These are phyloP conservation scores for Amanita phalloides DNA, from an alignment of 768 basidiomycete species.

Conservation along the genomic window DNA sequence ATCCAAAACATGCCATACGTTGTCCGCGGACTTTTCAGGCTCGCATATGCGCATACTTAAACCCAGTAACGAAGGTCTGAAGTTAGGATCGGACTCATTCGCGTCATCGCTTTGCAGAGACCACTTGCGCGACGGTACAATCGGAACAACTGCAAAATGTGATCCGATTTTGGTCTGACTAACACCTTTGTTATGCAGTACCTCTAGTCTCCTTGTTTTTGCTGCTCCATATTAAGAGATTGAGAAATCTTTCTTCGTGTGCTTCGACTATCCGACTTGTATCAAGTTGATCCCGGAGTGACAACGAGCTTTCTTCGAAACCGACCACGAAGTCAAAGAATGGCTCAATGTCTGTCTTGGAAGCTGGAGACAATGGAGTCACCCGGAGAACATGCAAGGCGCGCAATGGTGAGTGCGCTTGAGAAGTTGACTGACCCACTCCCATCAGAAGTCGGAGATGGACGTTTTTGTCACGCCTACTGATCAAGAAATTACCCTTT, in stretches of 20 bases:
- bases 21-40: constrained; percentile 80
- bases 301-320: constrained; percentile 59
- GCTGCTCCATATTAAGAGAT: constrained; percentile 76
- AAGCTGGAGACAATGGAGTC: constrained; percentile 82
- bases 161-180: constrained; percentile 3
- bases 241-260: constrained; percentile 62
- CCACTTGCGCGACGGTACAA: constrained; percentile 84
- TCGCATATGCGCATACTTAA: constrained; percentile 90
- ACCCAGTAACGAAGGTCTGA: constrained; percentile 85
- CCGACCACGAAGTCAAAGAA: constrained; percentile 98
- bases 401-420: constrained; percentile 40
- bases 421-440: constrained; percentile 57
- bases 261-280: constrained; percentile 68
- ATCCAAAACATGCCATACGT: constrained; percentile 97
- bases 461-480: not conserved
- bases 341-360: constrained; percentile 74
- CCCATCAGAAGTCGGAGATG: constrained; percentile 36
- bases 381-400: constrained; percentile 86
- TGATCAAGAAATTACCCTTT: not conserved
- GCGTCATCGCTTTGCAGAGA: constrained; percentile 28
- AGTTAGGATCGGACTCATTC: constrained; percentile 27
- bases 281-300: constrained; percentile 47
- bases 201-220: constrained; percentile 67
- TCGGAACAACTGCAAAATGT: constrained; percentile 54
- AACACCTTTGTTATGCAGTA: constrained; percentile 17